Percentiles rank a stretch among this genome's conserved stretches.
Evolutionary conservation across 2,329 filamentous ascomycete genomes (phyloP).

Genomic region (Penicillium hesseltinei): DNA sequence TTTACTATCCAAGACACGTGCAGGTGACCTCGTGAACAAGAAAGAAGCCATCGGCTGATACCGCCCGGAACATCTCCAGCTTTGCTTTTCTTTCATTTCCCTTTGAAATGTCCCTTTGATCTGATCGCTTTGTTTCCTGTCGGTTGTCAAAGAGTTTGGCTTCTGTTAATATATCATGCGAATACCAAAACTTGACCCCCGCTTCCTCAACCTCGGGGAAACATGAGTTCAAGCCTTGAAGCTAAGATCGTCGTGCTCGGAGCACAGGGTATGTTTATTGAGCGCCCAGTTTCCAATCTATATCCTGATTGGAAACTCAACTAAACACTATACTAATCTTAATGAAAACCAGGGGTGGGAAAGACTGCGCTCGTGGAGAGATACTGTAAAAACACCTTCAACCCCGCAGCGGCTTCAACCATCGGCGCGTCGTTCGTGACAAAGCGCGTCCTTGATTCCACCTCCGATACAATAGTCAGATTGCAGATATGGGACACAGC

Average conservation of each 20-base stretch:
- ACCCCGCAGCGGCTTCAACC: slow-evolving; percentile 57
- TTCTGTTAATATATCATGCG: slow-evolving; percentile 29
- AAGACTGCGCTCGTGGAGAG: slow-evolving; percentile 54
- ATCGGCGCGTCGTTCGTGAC: slow-evolving; percentile 78
- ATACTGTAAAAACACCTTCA: slow-evolving; percentile 48
- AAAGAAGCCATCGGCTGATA: background rate
- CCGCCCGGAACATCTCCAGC: background rate
- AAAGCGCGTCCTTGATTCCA: slow-evolving; percentile 75
- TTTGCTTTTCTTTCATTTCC: background rate
- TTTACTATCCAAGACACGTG: background rate
- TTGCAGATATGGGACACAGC: slow-evolving; percentile 96
- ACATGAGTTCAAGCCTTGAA: slow-evolving; percentile 51
- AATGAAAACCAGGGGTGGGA: slow-evolving; percentile 44
- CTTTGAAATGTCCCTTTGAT: background rate
- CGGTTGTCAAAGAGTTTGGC: background rate
- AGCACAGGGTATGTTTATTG: slow-evolving; percentile 43
- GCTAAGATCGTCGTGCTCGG: slow-evolving; percentile 55
- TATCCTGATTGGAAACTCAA: background rate
- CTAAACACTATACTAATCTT: slow-evolving; percentile 3
- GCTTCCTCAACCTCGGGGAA: slow-evolving; percentile 29
- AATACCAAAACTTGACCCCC: slow-evolving; percentile 27
- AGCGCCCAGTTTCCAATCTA: background rate
- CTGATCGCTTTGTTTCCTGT: background rate
- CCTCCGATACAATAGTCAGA: slow-evolving; percentile 82
- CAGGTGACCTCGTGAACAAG: background rate